Evolutionary conservation across 352 stramenopile genomes (phyloP).

Genomic region (Phytophthora boehmeriae): DNA sequence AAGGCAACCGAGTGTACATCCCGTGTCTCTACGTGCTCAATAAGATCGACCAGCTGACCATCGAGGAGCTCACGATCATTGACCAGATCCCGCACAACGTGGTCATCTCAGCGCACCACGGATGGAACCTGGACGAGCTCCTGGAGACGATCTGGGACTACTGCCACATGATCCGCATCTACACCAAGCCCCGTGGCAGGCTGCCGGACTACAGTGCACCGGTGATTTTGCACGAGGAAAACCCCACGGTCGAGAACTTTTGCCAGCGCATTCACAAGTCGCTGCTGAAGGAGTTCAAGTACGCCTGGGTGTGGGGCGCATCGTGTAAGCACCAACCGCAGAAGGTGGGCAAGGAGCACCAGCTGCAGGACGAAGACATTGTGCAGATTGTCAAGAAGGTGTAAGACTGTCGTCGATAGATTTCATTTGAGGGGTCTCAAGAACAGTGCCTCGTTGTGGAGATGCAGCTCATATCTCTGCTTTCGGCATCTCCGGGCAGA

Average conservation of each 20-base stretch:
- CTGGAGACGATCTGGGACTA: slow-evolving; percentile 99
- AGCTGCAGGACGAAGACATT: slow-evolving; percentile 98
- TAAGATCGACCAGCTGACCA: slow-evolving; percentile 99
- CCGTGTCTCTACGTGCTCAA: slow-evolving; percentile 99
- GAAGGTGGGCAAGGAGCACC: slow-evolving; percentile 98
- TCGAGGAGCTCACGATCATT: slow-evolving; percentile 99
- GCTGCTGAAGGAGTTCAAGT: slow-evolving; percentile 91
- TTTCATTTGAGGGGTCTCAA: slow-evolving; percentile 2
- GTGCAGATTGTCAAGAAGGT: slow-evolving; percentile 98
- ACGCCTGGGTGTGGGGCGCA: slow-evolving; percentile 97
- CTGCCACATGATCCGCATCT: slow-evolving; percentile 97
- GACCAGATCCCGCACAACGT: slow-evolving; percentile 99
- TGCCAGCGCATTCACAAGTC: slow-evolving; percentile 95
- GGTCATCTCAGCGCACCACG: slow-evolving; percentile 95
- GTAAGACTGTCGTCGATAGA: slow-evolving; percentile 37
- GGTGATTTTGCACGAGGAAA: slow-evolving; percentile 97
- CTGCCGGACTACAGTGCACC: slow-evolving; percentile 97
- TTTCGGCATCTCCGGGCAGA: slow-evolving; percentile 3
- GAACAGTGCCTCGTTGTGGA: background rate
- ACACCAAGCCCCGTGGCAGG: slow-evolving; percentile 97
- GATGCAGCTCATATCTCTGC: background rate
- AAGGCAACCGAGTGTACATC: slow-evolving; percentile 98
- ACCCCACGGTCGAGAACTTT: slow-evolving; percentile 96
- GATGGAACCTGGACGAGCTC: slow-evolving; percentile 99
- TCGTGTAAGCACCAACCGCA: slow-evolving; percentile 99